A percentile compares a stretch with the other conserved stretches of the same genome.
These are phyloP conservation scores for Cutaneotrichosporon curvatum DNA, from an alignment of 1,284 basidiomycete genomes.

Conservation along the genomic window DNA sequence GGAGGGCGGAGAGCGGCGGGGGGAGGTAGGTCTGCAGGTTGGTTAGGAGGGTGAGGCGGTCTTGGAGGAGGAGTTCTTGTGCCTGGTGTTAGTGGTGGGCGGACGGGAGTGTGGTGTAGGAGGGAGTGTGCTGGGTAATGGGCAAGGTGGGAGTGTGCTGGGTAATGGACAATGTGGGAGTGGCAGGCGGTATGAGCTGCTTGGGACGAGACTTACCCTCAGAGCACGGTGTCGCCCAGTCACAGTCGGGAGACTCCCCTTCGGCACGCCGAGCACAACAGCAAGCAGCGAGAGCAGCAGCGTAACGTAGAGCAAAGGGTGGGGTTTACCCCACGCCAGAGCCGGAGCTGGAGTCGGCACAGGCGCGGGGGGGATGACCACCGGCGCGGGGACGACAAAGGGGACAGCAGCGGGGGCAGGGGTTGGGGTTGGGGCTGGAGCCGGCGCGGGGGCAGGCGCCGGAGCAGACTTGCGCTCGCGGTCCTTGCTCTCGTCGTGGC, in stretches of 20 bases:
- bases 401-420: background rate
- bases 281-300: constrained; percentile 29
- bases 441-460: background rate
- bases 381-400: constrained; percentile 1
- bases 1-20: constrained; percentile 30
- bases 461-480: background rate
- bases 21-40: constrained; percentile 38
- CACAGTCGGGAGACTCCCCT: constrained; percentile 36
- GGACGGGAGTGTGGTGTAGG: background rate
- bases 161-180: background rate
- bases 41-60: constrained; percentile 30
- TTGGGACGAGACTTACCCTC: constrained; percentile 24
- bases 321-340: constrained; percentile 14
- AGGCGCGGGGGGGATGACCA: background rate
- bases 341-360: background rate
- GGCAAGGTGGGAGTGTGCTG: too few species aligned
- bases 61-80: constrained; percentile 31
- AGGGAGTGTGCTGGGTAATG: too few species aligned
- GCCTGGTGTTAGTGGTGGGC: constrained; percentile 18
- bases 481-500: background rate
- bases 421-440: constrained; percentile 1
- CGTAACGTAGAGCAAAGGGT: constrained; percentile 40
- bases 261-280: constrained; percentile 37
- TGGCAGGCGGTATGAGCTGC: background rate
- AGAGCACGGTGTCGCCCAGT: constrained; percentile 39